Evolutionary conservation across 2,329 filamentous ascomycete species (phyloP).

Genomic region (Macrophomina phaseolina): DNA sequence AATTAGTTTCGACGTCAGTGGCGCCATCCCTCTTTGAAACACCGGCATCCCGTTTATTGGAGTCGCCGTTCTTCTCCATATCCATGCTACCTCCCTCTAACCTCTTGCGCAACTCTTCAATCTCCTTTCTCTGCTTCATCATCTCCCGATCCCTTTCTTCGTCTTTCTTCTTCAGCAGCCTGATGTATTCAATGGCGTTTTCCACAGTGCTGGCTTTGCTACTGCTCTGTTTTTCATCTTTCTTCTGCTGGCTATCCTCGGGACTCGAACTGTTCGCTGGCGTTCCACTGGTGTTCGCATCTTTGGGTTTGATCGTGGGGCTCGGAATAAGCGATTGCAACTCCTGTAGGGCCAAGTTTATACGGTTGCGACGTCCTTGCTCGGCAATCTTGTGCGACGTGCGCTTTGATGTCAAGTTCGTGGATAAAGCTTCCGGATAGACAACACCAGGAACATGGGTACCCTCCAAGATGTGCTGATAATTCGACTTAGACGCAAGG

Average conservation of each 20-base stretch:
- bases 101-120: constrained; percentile 52
- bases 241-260: constrained; percentile 36
- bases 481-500: constrained; percentile 93
- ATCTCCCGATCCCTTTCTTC: constrained; percentile 68
- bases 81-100: background rate
- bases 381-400: constrained; percentile 98
- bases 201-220: constrained; percentile 99
- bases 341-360: constrained; percentile 90
- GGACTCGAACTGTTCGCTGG: constrained; percentile 33
- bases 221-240: constrained; percentile 62
- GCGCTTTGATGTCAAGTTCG: constrained; percentile 92
- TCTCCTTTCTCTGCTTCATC: constrained; percentile 67
- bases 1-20: background rate
- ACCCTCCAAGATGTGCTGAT: constrained; percentile 95
- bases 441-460: constrained; percentile 87
- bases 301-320: constrained; percentile 43
- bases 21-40: background rate
- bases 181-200: constrained; percentile 94
- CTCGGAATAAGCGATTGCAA: constrained; percentile 84
- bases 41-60: background rate
- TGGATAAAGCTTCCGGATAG: constrained; percentile 89
- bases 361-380: constrained; percentile 91
- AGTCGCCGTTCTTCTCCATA: background rate
- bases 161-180: constrained; percentile 76
- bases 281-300: constrained; percentile 46